A percentile compares a stretch with the other conserved stretches of the same genome.
Conservation (phyloP, 2,329 filamentous ascomycete genomes). For the Sporothrix pseudoabietina region DNA sequence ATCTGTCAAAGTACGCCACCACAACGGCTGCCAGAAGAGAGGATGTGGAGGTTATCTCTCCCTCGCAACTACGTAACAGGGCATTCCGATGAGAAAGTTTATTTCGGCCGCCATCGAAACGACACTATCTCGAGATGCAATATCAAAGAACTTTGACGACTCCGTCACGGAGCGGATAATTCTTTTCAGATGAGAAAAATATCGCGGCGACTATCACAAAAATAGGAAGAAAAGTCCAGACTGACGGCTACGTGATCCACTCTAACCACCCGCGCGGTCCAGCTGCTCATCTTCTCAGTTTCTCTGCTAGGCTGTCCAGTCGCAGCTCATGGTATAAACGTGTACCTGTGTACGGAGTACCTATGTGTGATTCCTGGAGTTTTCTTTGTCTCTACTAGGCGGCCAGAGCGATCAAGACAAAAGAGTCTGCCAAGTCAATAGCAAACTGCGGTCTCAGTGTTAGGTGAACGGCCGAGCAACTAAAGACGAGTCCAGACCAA, state of each 20-base stretch:
- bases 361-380: background rate
- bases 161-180: background rate
- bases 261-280: background rate
- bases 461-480: background rate
- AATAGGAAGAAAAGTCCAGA: background rate
- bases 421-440: background rate
- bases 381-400: background rate
- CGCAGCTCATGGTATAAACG: slow-evolving; percentile 8
- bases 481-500: background rate
- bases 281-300: background rate
- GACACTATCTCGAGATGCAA: background rate
- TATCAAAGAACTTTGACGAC: background rate
- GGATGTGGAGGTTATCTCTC: background rate
- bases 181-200: background rate
- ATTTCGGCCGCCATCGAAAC: background rate
- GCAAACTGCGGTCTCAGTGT: background rate
- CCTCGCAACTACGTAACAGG: background rate
- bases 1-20: background rate
- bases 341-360: background rate
- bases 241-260: background rate
- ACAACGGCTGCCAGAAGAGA: too few relatives aligned
- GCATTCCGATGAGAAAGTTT: background rate
- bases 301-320: background rate
- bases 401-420: background rate
- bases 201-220: background rate